Evolutionary conservation across 2,329 filamentous ascomycete genomes (phyloP).

Genomic region (Hymenoscyphus scutula): DNA sequence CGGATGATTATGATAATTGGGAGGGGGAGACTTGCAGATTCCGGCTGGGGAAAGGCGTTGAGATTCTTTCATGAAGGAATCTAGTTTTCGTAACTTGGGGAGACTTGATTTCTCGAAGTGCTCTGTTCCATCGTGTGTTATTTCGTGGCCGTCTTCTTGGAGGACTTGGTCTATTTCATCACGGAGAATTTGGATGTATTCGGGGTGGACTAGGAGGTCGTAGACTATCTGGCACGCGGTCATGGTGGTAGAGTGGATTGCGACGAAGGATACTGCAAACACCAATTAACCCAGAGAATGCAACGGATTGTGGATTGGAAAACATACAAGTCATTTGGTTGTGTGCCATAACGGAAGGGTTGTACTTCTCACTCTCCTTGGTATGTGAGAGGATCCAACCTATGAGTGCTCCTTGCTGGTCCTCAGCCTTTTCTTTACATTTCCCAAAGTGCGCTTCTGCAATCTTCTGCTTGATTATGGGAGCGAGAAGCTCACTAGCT

Average conservation of each 20-base stretch:
- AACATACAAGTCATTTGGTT: slow-evolving; percentile 13
- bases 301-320: neutral
- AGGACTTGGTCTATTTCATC: slow-evolving; percentile 31
- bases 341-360: neutral
- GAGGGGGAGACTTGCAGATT: slow-evolving; percentile 32
- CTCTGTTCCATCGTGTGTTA: slow-evolving; percentile 43
- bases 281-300: neutral
- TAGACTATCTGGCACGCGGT: slow-evolving; percentile 50
- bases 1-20: too few species aligned
- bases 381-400: neutral
- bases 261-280: slow-evolving; percentile 43
- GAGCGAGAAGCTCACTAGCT: slow-evolving; percentile 19
- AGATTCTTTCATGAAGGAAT: slow-evolving; percentile 44
- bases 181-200: slow-evolving; percentile 38
- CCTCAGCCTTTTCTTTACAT: too few species aligned
- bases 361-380: neutral
- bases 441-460: too few species aligned
- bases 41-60: slow-evolving; percentile 38
- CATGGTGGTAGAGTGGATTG: slow-evolving; percentile 51
- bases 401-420: neutral
- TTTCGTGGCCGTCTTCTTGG: slow-evolving; percentile 45
- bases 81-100: slow-evolving; percentile 37
- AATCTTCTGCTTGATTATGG: slow-evolving; percentile 13
- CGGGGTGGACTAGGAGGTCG: slow-evolving; percentile 48
- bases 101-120: slow-evolving; percentile 35